Evolutionary conservation across 352 stramenopile species (phyloP).

Genomic region (Phytophthora citrophthora): DNA sequence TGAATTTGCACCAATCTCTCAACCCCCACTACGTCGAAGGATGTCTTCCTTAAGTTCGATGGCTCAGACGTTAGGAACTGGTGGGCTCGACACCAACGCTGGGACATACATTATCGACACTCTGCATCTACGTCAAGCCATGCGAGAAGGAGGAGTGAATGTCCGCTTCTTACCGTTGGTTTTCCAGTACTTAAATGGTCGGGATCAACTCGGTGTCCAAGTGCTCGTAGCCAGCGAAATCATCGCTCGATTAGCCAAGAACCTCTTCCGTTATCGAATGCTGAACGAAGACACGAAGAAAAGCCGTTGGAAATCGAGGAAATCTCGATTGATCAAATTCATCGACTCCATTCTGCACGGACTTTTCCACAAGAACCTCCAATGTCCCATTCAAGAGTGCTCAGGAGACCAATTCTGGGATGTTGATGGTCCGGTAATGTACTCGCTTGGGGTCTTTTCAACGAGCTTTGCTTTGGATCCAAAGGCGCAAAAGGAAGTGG

Average conservation of each 20-base stretch:
- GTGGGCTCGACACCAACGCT: constrained; percentile 22
- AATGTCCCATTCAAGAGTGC: constrained; percentile 45
- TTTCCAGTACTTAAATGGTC: constrained; percentile 47
- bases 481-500: constrained; percentile 23
- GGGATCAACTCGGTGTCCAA: constrained; percentile 58
- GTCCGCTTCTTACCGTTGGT: constrained; percentile 75
- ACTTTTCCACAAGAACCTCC: constrained; percentile 57
- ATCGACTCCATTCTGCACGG: constrained; percentile 77
- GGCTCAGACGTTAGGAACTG: constrained; percentile 26
- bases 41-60: constrained; percentile 56
- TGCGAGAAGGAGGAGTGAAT: constrained; percentile 71
- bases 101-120: constrained; percentile 78
- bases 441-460: constrained; percentile 64
- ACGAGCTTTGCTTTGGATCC: constrained; percentile 61
- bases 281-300: constrained; percentile 53
- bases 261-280: constrained; percentile 70
- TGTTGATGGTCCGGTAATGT: constrained; percentile 68
- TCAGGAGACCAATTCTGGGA: constrained; percentile 77
- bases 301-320: constrained; percentile 62
- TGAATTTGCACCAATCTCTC: constrained; percentile 20
- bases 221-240: constrained; percentile 76
- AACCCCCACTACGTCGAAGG: constrained; percentile 30
- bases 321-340: constrained; percentile 63
- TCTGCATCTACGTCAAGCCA: constrained; percentile 61
- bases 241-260: constrained; percentile 74